phyloP scores from a whole-genome alignment of 768 basidiomycete genomes.

The Suillus americanus region DNA sequence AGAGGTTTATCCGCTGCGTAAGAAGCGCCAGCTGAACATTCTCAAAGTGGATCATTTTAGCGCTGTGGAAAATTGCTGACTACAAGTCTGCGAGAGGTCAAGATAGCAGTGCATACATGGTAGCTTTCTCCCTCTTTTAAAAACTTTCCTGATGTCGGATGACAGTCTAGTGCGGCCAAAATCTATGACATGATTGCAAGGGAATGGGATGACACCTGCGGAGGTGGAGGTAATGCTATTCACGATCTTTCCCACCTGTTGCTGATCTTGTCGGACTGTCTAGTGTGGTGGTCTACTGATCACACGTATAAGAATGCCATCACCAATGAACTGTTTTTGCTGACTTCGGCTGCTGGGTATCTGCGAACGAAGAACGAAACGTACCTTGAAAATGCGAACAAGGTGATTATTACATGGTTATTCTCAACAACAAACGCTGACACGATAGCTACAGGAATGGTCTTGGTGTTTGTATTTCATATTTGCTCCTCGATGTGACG shows the following conservation, averaged over 20 bases:
- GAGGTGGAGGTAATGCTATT: conserved; percentile 44
- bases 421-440: background rate
- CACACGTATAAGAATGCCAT: conserved; percentile 61
- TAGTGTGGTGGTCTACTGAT: conserved; percentile 59
- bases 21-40: background rate
- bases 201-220: conserved; percentile 50
- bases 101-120: conserved; percentile 19
- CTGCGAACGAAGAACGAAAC: conserved; percentile 33
- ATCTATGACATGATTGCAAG: conserved; percentile 53
- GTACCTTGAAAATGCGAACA: conserved; percentile 50
- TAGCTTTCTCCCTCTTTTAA: conserved; percentile 20
- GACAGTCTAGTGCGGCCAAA: conserved; percentile 44
- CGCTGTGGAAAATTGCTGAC: conserved; percentile 58
- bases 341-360: conserved; percentile 49
- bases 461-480: conserved; percentile 26
- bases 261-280: background rate
- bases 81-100: conserved; percentile 44
- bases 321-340: conserved; percentile 58
- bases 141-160: conserved; percentile 19
- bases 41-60: conserved; percentile 53
- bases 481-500: background rate
- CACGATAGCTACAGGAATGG: conserved; percentile 18
- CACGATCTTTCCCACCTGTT: background rate
- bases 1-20: conserved; percentile 3
- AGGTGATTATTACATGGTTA: conserved; percentile 26